A percentile compares a stretch with the other conserved stretches of the same genome.
phyloP scores from a whole-genome alignment of 371 early-diverging fungal species.

The Syncephalastrum racemosum region DNA sequence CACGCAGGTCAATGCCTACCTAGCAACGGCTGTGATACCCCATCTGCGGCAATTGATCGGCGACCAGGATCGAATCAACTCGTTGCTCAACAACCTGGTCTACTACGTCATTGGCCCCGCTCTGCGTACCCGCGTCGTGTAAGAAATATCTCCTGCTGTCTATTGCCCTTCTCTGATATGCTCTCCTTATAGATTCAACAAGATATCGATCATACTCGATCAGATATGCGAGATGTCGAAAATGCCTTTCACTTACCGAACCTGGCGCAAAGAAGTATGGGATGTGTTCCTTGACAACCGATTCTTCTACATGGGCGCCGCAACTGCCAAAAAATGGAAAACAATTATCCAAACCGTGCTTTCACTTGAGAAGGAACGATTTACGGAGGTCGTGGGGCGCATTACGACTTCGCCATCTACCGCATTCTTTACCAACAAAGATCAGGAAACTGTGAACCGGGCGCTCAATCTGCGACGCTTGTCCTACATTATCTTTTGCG shows the following conservation, averaged over 20 bases:
- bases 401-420: slow-evolving; percentile 72
- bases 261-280: slow-evolving; percentile 84
- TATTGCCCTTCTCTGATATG: background rate
- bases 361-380: slow-evolving; percentile 71
- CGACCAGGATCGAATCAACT: slow-evolving; percentile 74
- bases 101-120: slow-evolving; percentile 80
- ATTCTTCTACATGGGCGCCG: slow-evolving; percentile 67
- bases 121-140: slow-evolving; percentile 42
- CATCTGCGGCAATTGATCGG: slow-evolving; percentile 61
- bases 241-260: slow-evolving; percentile 64
- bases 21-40: slow-evolving; percentile 66
- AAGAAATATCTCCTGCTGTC: slow-evolving; percentile 11
- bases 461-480: slow-evolving; percentile 73
- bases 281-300: slow-evolving; percentile 73
- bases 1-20: slow-evolving; percentile 44
- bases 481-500: slow-evolving; percentile 79
- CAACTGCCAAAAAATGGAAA: slow-evolving; percentile 63
- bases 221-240: slow-evolving; percentile 59
- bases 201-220: slow-evolving; percentile 40
- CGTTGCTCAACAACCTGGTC: slow-evolving; percentile 67
- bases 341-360: slow-evolving; percentile 65
- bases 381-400: slow-evolving; percentile 71
- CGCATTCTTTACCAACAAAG: slow-evolving; percentile 80
- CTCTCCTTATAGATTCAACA: slow-evolving; percentile 20
- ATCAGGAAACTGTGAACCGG: slow-evolving; percentile 74